phyloP scores from a whole-genome alignment of 148 eudicot species.

The Spergularia bocconei region DNA sequence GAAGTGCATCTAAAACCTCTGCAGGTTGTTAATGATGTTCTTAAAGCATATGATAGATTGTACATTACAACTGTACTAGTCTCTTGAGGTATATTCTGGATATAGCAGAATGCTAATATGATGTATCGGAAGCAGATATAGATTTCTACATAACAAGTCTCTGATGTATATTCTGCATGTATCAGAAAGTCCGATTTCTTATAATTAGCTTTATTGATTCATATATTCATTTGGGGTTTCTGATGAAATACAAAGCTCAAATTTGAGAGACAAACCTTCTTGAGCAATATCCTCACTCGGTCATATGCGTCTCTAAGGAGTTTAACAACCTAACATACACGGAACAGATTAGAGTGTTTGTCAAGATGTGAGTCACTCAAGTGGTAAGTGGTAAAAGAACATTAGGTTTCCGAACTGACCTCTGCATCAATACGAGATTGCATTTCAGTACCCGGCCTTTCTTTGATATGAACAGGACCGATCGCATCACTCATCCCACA shows the following conservation, averaged over 20 bases:
- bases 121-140: background rate
- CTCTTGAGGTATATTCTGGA: too few species aligned
- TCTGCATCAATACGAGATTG: constrained; percentile 92
- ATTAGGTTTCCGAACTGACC: constrained; percentile 39
- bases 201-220: too few species aligned
- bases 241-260: background rate
- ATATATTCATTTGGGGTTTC: background rate
- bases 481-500: constrained; percentile 94
- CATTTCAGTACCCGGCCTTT: constrained; percentile 90
- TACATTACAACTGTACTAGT: too few species aligned
- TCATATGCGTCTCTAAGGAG: constrained; percentile 88
- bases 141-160: background rate
- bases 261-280: constrained; percentile 54
- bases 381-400: background rate
- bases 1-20: too few species aligned
- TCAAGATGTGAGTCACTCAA: background rate
- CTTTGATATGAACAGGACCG: constrained; percentile 88
- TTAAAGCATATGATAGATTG: too few species aligned
- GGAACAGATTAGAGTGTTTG: background rate
- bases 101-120: too few species aligned
- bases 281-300: constrained; percentile 80
- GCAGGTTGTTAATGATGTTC: too few species aligned
- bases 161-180: too few species aligned
- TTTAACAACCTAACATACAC: constrained; percentile 64
- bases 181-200: too few species aligned